phyloP scores from a whole-genome alignment of 2,329 filamentous ascomycete genomes.

The Penicillium sp. region DNA sequence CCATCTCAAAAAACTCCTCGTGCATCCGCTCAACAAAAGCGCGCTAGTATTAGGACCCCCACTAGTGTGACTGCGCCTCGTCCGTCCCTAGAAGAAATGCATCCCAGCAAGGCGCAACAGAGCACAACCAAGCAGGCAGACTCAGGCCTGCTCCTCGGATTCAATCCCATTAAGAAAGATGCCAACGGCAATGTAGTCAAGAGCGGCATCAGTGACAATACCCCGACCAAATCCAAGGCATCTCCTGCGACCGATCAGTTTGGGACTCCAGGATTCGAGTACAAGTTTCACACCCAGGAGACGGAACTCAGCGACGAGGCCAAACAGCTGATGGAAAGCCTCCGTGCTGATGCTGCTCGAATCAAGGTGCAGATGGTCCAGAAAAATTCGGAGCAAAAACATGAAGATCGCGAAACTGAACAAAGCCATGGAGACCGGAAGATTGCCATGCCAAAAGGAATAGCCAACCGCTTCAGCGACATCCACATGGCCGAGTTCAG shows the following conservation, averaged over 20 bases:
- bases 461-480: slow-evolving; percentile 74
- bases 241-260: slow-evolving; percentile 35
- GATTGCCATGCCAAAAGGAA: slow-evolving; percentile 77
- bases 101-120: slow-evolving; percentile 76
- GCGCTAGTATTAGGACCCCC: slow-evolving; percentile 32
- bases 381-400: slow-evolving; percentile 56
- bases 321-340: slow-evolving; percentile 60
- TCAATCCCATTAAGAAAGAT: slow-evolving; percentile 65
- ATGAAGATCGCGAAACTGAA: slow-evolving; percentile 47
- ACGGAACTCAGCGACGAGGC: slow-evolving; percentile 50
- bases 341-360: slow-evolving; percentile 67
- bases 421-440: slow-evolving; percentile 56
- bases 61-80: slow-evolving; percentile 62
- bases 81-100: slow-evolving; percentile 79
- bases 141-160: slow-evolving; percentile 77
- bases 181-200: slow-evolving; percentile 36
- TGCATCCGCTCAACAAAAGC: slow-evolving; percentile 24
- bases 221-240: slow-evolving; percentile 42
- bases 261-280: slow-evolving; percentile 46
- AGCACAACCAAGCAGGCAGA: slow-evolving; percentile 73
- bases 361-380: slow-evolving; percentile 68
- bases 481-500: slow-evolving; percentile 85
- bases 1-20: slow-evolving; percentile 28
- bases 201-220: slow-evolving; percentile 31
- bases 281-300: slow-evolving; percentile 45